Evolutionary conservation across 805 yeast species (phyloP).

Genomic region (Jamesozyma piceae): DNA sequence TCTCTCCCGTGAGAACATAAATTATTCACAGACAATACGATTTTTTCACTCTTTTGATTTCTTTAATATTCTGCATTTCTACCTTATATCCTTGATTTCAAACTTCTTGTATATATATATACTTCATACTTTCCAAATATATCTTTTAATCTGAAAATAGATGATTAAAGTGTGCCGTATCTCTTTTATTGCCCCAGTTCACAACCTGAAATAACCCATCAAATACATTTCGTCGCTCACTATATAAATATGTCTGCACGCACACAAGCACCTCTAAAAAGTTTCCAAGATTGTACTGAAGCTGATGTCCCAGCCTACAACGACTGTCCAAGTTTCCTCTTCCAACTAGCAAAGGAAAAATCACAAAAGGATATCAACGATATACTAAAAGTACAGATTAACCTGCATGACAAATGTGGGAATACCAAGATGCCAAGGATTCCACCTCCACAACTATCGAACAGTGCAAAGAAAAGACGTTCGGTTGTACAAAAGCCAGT

Average conservation of each 20-base stretch:
- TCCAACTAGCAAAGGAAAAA: slow-evolving; percentile 16
- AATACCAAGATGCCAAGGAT: slow-evolving; percentile 11
- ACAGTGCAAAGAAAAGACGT: not conserved
- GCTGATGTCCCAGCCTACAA: slow-evolving; percentile 37
- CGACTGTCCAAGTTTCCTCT: slow-evolving; percentile 34
- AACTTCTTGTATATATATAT: too few relatives aligned
- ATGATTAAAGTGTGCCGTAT: too few relatives aligned
- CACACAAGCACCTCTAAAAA: slow-evolving; percentile 7
- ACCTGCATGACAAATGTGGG: slow-evolving; percentile 14
- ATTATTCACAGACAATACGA: too few relatives aligned
- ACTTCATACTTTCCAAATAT: too few relatives aligned
- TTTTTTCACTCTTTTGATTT: too few relatives aligned
- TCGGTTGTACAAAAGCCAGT: not conserved
- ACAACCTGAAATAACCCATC: too few relatives aligned
- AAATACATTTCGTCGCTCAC: too few relatives aligned
- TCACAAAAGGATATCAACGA: not conserved
- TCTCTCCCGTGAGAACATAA: too few relatives aligned
- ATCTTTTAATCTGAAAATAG: too few relatives aligned
- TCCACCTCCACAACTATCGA: slow-evolving; percentile 15
- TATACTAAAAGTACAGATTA: slow-evolving; percentile 4
- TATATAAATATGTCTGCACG: not conserved
- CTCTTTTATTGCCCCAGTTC: too few relatives aligned
- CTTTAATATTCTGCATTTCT: too few relatives aligned
- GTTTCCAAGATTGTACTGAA: slow-evolving; percentile 35
- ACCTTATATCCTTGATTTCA: too few relatives aligned